A percentile compares a stretch with the other conserved stretches of the same genome.
phyloP scores from a whole-genome alignment of 129 eudicot species.

The Flaveria robusta region DNA sequence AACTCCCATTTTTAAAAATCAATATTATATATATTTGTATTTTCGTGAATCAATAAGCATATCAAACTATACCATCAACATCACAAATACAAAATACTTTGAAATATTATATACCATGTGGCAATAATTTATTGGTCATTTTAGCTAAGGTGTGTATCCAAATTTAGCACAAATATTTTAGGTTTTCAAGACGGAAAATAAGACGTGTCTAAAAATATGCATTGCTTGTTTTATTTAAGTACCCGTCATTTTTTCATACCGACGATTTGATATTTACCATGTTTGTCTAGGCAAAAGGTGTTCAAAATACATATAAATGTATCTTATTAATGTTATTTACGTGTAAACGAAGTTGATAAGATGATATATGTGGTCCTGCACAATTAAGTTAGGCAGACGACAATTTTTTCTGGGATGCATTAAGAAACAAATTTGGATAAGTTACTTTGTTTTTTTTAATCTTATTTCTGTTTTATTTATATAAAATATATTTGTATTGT shows the following conservation, averaged over 20 bases:
- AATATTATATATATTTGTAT: too few relatives aligned
- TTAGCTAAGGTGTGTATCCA: constrained; percentile 7
- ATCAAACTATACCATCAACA: too few relatives aligned
- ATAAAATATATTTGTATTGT: not conserved
- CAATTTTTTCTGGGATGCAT: not conserved
- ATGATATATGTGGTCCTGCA: constrained; percentile 29
- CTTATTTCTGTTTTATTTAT: not conserved
- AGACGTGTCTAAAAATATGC: constrained; percentile 12
- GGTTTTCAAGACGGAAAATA: constrained; percentile 24
- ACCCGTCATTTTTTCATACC: constrained; percentile 16
- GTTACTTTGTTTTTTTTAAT: not conserved
- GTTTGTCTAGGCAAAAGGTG: constrained; percentile 30
- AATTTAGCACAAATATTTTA: constrained; percentile 24
- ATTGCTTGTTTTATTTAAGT: constrained; percentile 23
- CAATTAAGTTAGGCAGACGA: constrained; percentile 19
- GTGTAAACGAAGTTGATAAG: constrained; percentile 2
- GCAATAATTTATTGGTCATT: not conserved
- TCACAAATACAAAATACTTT: too few relatives aligned
- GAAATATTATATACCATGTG: too few relatives aligned
- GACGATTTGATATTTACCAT: constrained; percentile 14
- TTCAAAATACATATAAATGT: constrained; percentile 21
- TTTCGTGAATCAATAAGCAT: too few relatives aligned
- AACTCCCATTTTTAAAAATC: too few relatives aligned
- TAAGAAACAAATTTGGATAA: not conserved
- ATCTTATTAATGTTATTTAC: constrained; percentile 1